Conservation (phyloP, 148 eudicot species). For the Agrostemma githago region DNA sequence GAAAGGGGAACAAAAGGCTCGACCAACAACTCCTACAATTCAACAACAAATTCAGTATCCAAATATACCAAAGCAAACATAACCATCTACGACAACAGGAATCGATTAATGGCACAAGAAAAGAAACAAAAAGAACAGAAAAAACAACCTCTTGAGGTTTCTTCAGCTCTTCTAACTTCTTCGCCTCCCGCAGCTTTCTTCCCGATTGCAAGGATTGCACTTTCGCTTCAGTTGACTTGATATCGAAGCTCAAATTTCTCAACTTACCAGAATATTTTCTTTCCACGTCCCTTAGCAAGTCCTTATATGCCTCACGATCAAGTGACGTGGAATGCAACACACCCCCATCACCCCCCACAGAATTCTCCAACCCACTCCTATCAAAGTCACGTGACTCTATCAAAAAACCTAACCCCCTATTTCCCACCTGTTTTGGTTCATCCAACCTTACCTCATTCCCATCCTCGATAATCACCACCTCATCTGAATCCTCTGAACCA, state of each 20-base stretch:
- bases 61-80: slow-evolving; percentile 13
- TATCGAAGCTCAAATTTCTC: slow-evolving; percentile 32
- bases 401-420: slow-evolving; percentile 12
- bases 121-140: neutral
- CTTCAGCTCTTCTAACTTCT: slow-evolving; percentile 38
- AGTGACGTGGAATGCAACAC: slow-evolving; percentile 28
- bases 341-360: slow-evolving; percentile 30
- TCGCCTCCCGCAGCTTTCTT: slow-evolving; percentile 40
- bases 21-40: slow-evolving; percentile 36
- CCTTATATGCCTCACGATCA: slow-evolving; percentile 33
- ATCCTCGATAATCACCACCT: slow-evolving; percentile 35
- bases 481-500: slow-evolving; percentile 39
- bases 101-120: neutral
- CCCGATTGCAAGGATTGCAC: slow-evolving; percentile 13
- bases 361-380: slow-evolving; percentile 26
- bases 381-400: slow-evolving; percentile 18
- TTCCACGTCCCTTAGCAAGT: slow-evolving; percentile 33
- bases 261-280: slow-evolving; percentile 28
- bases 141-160: slow-evolving; percentile 39
- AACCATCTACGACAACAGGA: neutral
- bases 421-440: slow-evolving; percentile 21
- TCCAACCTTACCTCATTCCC: slow-evolving; percentile 29
- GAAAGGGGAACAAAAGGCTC: slow-evolving; percentile 67
- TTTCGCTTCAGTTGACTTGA: slow-evolving; percentile 31
- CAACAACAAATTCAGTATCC: slow-evolving; percentile 14